A percentile compares a stretch with the other conserved stretches of the same genome.
Evolutionary conservation across 495 filamentous ascomycete genomes (phyloP).

Genomic region (Hypoxylon perforatum): DNA sequence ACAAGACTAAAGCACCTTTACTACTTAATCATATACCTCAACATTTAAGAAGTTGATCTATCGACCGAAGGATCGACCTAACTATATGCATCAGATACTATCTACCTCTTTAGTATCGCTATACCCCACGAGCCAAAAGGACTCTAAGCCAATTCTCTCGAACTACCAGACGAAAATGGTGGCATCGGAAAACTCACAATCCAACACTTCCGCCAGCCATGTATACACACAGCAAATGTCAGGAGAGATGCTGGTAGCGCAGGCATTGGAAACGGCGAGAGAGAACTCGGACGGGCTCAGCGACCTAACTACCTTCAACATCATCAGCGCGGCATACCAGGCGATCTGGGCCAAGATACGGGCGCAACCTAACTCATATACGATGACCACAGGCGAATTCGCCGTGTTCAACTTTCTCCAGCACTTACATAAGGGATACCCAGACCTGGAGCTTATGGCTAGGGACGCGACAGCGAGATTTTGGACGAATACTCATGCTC

Average conservation of each 20-base stretch:
- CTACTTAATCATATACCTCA: too few relatives aligned
- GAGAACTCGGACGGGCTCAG: conserved; percentile 68
- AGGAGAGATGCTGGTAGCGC: conserved; percentile 42
- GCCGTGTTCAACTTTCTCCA: conserved; percentile 83
- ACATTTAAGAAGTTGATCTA: too few relatives aligned
- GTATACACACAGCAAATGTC: neutral
- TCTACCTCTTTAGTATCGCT: too few relatives aligned
- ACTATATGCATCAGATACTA: too few relatives aligned
- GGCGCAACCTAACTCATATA: conserved; percentile 67
- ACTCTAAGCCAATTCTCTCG: too few relatives aligned
- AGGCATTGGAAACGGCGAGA: conserved; percentile 74
- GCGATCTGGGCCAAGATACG: conserved; percentile 72
- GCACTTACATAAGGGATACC: conserved; percentile 7
- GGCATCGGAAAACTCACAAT: neutral
- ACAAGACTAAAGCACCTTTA: too few relatives aligned
- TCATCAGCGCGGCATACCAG: conserved; percentile 66
- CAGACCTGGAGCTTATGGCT: conserved; percentile 64
- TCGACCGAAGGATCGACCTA: too few relatives aligned
- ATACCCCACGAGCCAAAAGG: too few relatives aligned
- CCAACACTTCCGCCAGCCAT: neutral
- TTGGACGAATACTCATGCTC: conserved; percentile 54
- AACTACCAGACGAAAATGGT: too few relatives aligned
- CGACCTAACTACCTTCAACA: conserved; percentile 61
- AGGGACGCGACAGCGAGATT: conserved; percentile 57
- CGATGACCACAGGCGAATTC: conserved; percentile 77